Evolutionary conservation across 1,284 basidiomycete genomes (phyloP).

Genomic region (Entoloma clypeatum): DNA sequence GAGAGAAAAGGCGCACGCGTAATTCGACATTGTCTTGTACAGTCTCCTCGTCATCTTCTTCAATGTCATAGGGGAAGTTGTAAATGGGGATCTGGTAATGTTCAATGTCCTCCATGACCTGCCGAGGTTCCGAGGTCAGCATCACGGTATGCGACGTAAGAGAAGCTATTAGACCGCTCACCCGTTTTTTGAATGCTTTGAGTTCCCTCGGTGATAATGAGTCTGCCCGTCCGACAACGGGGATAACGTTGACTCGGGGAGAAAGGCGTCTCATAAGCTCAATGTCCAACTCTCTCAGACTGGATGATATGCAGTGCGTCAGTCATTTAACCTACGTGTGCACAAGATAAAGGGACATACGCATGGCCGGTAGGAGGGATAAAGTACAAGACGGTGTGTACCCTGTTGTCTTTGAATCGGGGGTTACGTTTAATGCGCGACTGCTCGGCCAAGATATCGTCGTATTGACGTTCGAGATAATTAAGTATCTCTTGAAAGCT

Average conservation of each 20-base stretch:
- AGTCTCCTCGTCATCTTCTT: constrained; percentile 98
- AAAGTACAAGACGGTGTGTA: constrained; percentile 95
- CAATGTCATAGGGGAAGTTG: constrained; percentile 98
- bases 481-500: constrained; percentile 94
- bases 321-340: constrained; percentile 1
- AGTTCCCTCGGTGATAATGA: constrained; percentile 86
- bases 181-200: constrained; percentile 90
- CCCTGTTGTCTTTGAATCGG: constrained; percentile 93
- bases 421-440: constrained; percentile 99
- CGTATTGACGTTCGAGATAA: constrained; percentile 97
- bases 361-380: constrained; percentile 73
- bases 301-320: constrained; percentile 28
- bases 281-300: constrained; percentile 96
- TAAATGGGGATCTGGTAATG: constrained; percentile 96
- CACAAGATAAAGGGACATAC: constrained; percentile 33
- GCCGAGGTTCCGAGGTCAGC: constrained; percentile 16
- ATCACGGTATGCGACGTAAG: constrained; percentile 16
- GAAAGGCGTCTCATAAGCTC: constrained; percentile 93
- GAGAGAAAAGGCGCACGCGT: constrained; percentile 45
- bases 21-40: constrained; percentile 94
- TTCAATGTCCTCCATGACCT: constrained; percentile 99
- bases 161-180: constrained; percentile 35
- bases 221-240: constrained; percentile 95
- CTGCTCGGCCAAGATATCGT: constrained; percentile 97
- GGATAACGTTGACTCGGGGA: constrained; percentile 96